A percentile compares a stretch with the other conserved stretches of the same genome.
phyloP scores from a whole-genome alignment of 495 filamentous ascomycete genomes.

The Daldinia caldariorum region DNA sequence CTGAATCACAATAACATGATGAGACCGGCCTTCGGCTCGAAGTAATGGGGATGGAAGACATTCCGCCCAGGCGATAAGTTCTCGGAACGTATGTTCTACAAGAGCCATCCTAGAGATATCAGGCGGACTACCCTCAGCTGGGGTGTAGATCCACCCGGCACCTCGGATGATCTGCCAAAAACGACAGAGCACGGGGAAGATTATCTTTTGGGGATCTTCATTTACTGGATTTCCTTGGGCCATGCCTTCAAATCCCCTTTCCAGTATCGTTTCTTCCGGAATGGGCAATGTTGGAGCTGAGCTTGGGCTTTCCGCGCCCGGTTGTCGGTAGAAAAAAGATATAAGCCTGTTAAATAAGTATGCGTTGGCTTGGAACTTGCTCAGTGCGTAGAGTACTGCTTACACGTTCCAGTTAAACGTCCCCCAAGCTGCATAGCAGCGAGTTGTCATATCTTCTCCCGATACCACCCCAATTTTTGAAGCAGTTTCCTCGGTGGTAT shows the following conservation, averaged over 20 bases:
- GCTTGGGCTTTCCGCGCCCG: slow-evolving; percentile 30
- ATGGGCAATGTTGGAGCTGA: slow-evolving; percentile 31
- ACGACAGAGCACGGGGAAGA: slow-evolving; percentile 35
- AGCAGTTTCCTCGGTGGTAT: not conserved
- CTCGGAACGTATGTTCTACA: slow-evolving; percentile 38
- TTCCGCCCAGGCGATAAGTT: slow-evolving; percentile 40
- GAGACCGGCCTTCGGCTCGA: slow-evolving; percentile 20
- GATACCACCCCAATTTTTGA: not conserved
- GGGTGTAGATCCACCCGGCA: slow-evolving; percentile 41
- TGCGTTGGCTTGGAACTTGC: not conserved
- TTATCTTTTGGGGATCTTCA: not conserved
- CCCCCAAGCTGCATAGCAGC: slow-evolving; percentile 43
- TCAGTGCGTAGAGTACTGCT: slow-evolving; percentile 6
- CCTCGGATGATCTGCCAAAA: slow-evolving; percentile 39
- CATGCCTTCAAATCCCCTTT: not conserved
- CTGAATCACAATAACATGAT: slow-evolving; percentile 41
- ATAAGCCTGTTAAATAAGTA: slow-evolving; percentile 24
- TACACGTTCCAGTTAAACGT: slow-evolving; percentile 46
- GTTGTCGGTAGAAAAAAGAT: slow-evolving; percentile 39
- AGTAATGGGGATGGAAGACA: slow-evolving; percentile 25
- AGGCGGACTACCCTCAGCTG: slow-evolving; percentile 15
- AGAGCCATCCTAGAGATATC: slow-evolving; percentile 20
- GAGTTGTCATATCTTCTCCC: slow-evolving; percentile 17
- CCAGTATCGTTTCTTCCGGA: slow-evolving; percentile 22
- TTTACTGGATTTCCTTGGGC: not conserved